A percentile compares a stretch with the other conserved stretches of the same genome.
These are phyloP conservation scores for Rhizoctonia solani DNA, from an alignment of 1,284 basidiomycete genomes.

Conservation along the genomic window DNA sequence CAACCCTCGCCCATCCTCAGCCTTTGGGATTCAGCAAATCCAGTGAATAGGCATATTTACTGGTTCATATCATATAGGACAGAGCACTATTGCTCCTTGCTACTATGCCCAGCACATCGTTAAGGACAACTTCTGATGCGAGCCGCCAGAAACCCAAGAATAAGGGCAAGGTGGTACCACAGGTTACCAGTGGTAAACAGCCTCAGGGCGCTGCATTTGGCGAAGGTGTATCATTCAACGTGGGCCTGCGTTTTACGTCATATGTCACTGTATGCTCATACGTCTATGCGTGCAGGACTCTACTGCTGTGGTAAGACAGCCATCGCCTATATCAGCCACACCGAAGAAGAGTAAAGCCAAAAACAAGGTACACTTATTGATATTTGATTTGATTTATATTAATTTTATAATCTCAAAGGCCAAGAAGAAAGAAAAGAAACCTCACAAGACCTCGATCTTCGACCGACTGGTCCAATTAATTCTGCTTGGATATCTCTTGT, in stretches of 20 bases:
- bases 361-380: slow-evolving; percentile 8
- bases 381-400: background rate
- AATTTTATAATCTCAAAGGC: background rate
- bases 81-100: background rate
- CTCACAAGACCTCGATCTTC: slow-evolving; percentile 21
- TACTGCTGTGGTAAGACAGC: background rate
- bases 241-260: background rate
- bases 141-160: slow-evolving; percentile 20
- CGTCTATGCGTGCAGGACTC: background rate
- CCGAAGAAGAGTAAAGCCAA: slow-evolving; percentile 39
- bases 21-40: too few relatives aligned
- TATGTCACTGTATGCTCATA: background rate
- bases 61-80: too few relatives aligned
- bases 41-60: too few relatives aligned
- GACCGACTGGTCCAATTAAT: slow-evolving; percentile 17
- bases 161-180: background rate
- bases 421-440: slow-evolving; percentile 1
- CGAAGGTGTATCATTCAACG: slow-evolving; percentile 4
- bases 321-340: background rate
- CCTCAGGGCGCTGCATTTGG: slow-evolving; percentile 6
- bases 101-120: slow-evolving; percentile 8
- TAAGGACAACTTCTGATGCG: slow-evolving; percentile 5
- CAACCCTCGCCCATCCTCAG: too few relatives aligned
- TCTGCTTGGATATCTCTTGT: slow-evolving; percentile 21
- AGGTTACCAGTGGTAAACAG: background rate